Evolutionary conservation across 257 asterid species (phyloP), one percentile per base, ranked within the genome.

Genomic region (Cinchona pubescens): DNA sequence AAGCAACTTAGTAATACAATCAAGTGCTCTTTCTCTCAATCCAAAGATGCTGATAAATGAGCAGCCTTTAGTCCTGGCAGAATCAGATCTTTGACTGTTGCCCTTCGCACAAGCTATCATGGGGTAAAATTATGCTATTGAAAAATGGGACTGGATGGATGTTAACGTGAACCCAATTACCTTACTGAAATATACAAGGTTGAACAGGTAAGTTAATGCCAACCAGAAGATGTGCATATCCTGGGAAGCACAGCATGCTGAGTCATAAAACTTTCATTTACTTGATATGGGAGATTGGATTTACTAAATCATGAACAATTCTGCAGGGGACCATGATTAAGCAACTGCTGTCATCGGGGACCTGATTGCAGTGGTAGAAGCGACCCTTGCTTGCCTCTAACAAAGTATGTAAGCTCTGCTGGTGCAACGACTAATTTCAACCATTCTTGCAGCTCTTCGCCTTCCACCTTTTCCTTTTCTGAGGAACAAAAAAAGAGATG

Each of bases 381-480:
- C 38, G 96, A 85, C 40, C 84, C 87, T 79, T 88, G 95, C 71
- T 91, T 88, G 72, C 96, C 98, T 66, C 86, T 84, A 64, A 93
- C 83, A 76, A 93, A 93, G 83, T 81, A 87, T 7, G 90, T 82
- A 64, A 95, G 96, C 75, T 93, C 97, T 7, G 95, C 91, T 15
- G 98, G 98, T 60, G 98, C 96, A 82, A 95, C 95, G 73, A 95
- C 98, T 82, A 79, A 61, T 78, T 85, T 95, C 86, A 95, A 79
- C 97, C 96, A 89, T 82, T 88, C 91, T 79, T 92, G 96, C 78
- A 95, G 90, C 70, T 92, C 97, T 83, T 95, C 96, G 13, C 98
- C 98, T 85, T 92, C 98, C 71, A 95, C 97, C 78, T 92, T 95
- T 90, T 95, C 99, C 61, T 90, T 90, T 32, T 86, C 99, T 95